These are phyloP conservation scores for Diplodia scrobiculata DNA, from an alignment of 2,329 filamentous ascomycete species.

Conservation along the genomic window DNA sequence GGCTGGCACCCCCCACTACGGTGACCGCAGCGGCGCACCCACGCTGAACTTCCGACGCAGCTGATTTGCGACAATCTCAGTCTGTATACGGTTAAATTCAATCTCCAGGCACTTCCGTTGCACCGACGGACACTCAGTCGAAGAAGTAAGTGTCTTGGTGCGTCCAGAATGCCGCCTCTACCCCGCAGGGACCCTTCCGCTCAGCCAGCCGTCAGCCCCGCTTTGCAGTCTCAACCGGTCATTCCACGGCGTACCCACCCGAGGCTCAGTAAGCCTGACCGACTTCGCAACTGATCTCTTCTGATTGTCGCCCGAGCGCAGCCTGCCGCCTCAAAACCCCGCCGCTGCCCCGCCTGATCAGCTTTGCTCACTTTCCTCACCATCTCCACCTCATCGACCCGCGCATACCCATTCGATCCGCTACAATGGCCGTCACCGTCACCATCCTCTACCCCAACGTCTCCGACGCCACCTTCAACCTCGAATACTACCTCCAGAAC, in stretches of 20 bases:
- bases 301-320: background rate
- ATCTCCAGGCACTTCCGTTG: conserved; percentile 1
- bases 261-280: background rate
- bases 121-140: background rate
- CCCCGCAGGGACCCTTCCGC: background rate
- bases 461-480: conserved; percentile 42
- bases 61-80: too few relatives aligned
- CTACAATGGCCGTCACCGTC: conserved; percentile 33
- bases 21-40: conserved; percentile 7
- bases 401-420: background rate
- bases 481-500: conserved; percentile 45
- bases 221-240: background rate
- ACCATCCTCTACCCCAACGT: conserved; percentile 31
- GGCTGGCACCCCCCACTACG: background rate
- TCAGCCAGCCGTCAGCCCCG: background rate
- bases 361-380: background rate
- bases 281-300: conserved; percentile 2
- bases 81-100: too few relatives aligned
- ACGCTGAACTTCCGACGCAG: conserved; percentile 6
- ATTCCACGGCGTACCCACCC: conserved; percentile 10
- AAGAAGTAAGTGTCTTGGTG: too few relatives aligned
- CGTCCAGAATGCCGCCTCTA: background rate
- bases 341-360: conserved; percentile 4
- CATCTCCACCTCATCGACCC: background rate
- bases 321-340: background rate